Base-by-base conservation (phyloP, 2,329 filamentous ascomycete genomes). In the Sclerotinia subarctica region DNA sequence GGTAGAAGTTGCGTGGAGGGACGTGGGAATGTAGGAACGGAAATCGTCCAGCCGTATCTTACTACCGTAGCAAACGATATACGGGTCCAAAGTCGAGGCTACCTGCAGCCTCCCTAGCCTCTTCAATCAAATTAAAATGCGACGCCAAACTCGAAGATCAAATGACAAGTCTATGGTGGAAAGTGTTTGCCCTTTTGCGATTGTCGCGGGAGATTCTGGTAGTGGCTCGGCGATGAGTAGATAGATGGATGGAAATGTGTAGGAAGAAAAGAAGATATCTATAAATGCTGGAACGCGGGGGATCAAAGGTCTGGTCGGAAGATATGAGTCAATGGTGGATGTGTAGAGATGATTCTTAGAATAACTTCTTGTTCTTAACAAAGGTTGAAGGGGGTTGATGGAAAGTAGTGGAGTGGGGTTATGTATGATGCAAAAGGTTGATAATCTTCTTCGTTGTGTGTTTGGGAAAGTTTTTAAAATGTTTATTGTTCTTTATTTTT, bases 71-170 rank as follows among this genome's bases (percentile, higher is more conserved):
- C 13, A 52, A 67, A 62, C 35, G 38, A 51, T 67, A 44, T 51
- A 66, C 60, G 26, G 46, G 52, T 58, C 44, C 32, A 64, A 64
- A 62, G 54, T 74, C 75, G 72, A 76, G 75, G 74, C 72, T 76
- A 68, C 54, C 72, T 74, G 74, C 73, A 76, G 75, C 71, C 74
- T 76, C 72, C 72, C 72, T 72, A 70, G 69, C 69, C 67, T 47
- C 70, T 69, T 72, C 67, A 72, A 68, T 66, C 68, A 69, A 49
- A 57, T 58, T 64, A 35, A 68, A 56, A 42, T 69, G 49, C 52
- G 65, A 53, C 66, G 58, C 62, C 60, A 69, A 65, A 67, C 64
- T 72, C 68, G 70, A 71, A 35, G 32, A 51, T 67, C 58, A 59
- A 57, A 67, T 24, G 26, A 13, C 32, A 49, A 47, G 29, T 46